Base-by-base conservation (phyloP, 495 filamentous ascomycete genomes). In the Aspergillus diversus region DNA sequence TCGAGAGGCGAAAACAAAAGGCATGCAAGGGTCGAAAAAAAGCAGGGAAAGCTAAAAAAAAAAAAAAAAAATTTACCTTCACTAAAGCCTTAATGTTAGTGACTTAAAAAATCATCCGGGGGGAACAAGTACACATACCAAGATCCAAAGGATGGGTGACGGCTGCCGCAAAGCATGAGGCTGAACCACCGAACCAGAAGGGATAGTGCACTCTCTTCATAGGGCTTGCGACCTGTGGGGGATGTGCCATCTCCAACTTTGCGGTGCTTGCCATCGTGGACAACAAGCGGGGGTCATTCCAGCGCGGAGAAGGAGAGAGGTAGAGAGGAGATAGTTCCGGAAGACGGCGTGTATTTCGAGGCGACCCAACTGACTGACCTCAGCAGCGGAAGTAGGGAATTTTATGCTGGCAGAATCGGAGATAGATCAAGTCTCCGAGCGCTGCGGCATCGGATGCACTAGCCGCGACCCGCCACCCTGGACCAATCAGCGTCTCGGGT, bases 151-250 rank as follows among this genome's bases (percentile, higher is more conserved):
- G 93, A 80, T 97, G 93, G 35, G 93, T 97, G 27, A 96, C 87
- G 65, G 86, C 87, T 11, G 93, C 93, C 39, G 93, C 93, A 79
- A 96, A 89, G 74, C 90, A 94, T 65, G 90, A 93, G 17, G 93
- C 91, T 69, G 90, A 94, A 27, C 93, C 93, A 43, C 93, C 93
- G 76, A 97, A 96, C 93, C 93, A 97, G 78, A 97, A 95, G 33
- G 90, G 90, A 73, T 92, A 92, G 63, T 84, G 83, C 46, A 89
- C 79, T 69, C 75, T 79, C 61, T 77, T 72, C 61, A 67, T 72
- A 39, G 69, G 66, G 33, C 62, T 60, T 63, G 68, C 55, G 66
- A 65, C 57, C 70, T 63, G 56, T 57, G 49, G 55, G 63, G 72
- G 61, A 47, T 74, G 72, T 43, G 75, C 72, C 65, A 75, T 64